A percentile compares a stretch with the other conserved stretches of the same genome.
These are phyloP conservation scores for Colletotrichum nymphaeae DNA, from an alignment of 2,329 filamentous ascomycete genomes.

Conservation along the genomic window DNA sequence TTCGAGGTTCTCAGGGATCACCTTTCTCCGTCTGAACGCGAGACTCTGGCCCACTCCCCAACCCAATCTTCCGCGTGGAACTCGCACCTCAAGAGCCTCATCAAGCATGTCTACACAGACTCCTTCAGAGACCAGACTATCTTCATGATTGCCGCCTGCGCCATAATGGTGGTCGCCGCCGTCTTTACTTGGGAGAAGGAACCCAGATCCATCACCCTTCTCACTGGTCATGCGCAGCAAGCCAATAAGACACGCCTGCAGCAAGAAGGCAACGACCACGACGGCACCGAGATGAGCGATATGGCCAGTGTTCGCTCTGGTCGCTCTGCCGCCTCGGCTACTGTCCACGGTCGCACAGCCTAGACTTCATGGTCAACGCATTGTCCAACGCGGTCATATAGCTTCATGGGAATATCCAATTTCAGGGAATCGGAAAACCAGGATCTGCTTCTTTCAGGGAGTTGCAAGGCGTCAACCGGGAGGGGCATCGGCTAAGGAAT, in stretches of 20 bases:
- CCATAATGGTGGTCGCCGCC: slow-evolving; percentile 55
- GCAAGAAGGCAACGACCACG: background rate
- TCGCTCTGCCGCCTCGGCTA: background rate
- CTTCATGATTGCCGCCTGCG: slow-evolving; percentile 57
- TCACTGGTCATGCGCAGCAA: slow-evolving; percentile 20
- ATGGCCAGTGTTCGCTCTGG: slow-evolving; percentile 28
- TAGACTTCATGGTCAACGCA: background rate
- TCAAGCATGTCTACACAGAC: slow-evolving; percentile 55
- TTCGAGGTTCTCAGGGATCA: slow-evolving; percentile 51
- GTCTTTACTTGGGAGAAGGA: slow-evolving; percentile 56
- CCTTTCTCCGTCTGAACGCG: slow-evolving; percentile 52
- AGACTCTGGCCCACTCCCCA: slow-evolving; percentile 57
- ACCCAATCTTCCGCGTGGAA: slow-evolving; percentile 51
- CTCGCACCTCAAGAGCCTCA: slow-evolving; percentile 44
- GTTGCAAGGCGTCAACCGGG: background rate
- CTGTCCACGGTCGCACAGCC: background rate
- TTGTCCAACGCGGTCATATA: background rate
- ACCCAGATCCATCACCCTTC: slow-evolving; percentile 47
- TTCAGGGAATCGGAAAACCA: slow-evolving; percentile 7
- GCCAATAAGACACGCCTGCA: slow-evolving; percentile 22
- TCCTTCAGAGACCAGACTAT: slow-evolving; percentile 60
- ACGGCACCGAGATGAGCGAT: slow-evolving; percentile 30
- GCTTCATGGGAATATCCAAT: slow-evolving; percentile 3
- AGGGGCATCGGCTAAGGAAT: background rate
- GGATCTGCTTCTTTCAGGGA: slow-evolving; percentile 15